phyloP scores from a whole-genome alignment of 2,329 filamentous ascomycete genomes.

The Calycina herbarum region DNA sequence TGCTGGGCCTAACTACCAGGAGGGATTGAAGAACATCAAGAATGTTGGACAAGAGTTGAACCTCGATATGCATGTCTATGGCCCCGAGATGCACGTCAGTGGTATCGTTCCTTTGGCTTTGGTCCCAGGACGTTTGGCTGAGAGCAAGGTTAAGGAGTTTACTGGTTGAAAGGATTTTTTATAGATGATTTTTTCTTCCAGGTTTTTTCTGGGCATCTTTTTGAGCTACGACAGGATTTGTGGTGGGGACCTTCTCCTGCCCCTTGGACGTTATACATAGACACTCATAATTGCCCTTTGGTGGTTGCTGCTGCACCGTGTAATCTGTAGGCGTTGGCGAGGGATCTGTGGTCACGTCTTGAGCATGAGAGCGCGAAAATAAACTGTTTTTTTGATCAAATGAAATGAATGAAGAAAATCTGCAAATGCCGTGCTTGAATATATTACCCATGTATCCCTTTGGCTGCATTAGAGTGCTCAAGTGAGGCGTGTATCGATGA shows the following conservation, averaged over 20 bases:
- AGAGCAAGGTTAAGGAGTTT: slow-evolving; percentile 62
- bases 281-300: slow-evolving; percentile 14
- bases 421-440: no score
- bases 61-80: slow-evolving; percentile 89
- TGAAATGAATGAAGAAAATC: not conserved
- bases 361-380: slow-evolving; percentile 10
- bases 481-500: no score
- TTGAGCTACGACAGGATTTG: slow-evolving; percentile 7
- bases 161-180: slow-evolving; percentile 28
- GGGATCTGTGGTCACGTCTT: slow-evolving; percentile 16
- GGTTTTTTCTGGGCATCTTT: slow-evolving; percentile 11
- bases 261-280: slow-evolving; percentile 10
- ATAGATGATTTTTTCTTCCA: slow-evolving; percentile 5
- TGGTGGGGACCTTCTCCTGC: not conserved
- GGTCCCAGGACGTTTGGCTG: slow-evolving; percentile 62
- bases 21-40: slow-evolving; percentile 99
- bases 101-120: slow-evolving; percentile 95
- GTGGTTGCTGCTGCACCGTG: slow-evolving; percentile 2
- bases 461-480: no score
- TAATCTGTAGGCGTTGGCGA: slow-evolving; percentile 16
- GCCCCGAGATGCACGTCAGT: slow-evolving; percentile 82
- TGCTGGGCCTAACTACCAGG: slow-evolving; percentile 97
- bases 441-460: no score
- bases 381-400: slow-evolving; percentile 1
- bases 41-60: slow-evolving; percentile 89